Evolutionary conservation across 768 basidiomycete species (phyloP), one percentile per base, ranked within the genome.

Genomic region (Suillus luteus): DNA sequence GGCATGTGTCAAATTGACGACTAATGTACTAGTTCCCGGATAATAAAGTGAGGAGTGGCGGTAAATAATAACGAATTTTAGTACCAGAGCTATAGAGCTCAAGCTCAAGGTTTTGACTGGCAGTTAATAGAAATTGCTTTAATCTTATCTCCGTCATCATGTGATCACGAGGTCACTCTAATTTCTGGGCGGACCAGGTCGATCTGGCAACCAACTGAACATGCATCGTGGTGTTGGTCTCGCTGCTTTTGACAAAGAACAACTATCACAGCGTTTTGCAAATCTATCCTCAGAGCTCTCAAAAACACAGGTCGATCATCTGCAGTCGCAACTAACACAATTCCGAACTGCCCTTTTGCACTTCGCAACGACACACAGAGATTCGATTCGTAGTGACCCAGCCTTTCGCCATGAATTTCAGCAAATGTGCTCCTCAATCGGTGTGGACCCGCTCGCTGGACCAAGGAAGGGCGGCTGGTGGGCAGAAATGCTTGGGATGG

Each of bases 391-490:
- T 63, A 81, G 81, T 59, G 91, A 96, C 68, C 94, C 96, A 1
- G 82, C 84, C 3, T 96, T 99, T 74, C 85, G 97, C 5, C 91
- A 90, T 81, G 90, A 87, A 22, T 99, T 99, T 77, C 93, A 95
- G 68, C 90, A 93, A 64, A 97, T 99, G 94, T 99, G 97, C 73
- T 85, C 91, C 2, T 88, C 90, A 17, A 92, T 99, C 62, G 95
- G 95, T 38, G 94, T 99, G 27, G 97, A 99, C 74, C 96, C 96
- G 2, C 85, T 98, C 24, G 90, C 92, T 2, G 94, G 93, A 0
- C 91, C 92, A 1, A 80, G 90, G 48, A 87, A 87, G 70, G 92
- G 92, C 43, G 93, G 94, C 2, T 92, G 93, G 87, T 97, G 95
- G 93, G 89, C 90, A 2, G 95, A 96, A 72, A 79, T 95, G 71